phyloP scores from a whole-genome alignment of 495 filamentous ascomycete species.

The Trichoderma erinaceum region DNA sequence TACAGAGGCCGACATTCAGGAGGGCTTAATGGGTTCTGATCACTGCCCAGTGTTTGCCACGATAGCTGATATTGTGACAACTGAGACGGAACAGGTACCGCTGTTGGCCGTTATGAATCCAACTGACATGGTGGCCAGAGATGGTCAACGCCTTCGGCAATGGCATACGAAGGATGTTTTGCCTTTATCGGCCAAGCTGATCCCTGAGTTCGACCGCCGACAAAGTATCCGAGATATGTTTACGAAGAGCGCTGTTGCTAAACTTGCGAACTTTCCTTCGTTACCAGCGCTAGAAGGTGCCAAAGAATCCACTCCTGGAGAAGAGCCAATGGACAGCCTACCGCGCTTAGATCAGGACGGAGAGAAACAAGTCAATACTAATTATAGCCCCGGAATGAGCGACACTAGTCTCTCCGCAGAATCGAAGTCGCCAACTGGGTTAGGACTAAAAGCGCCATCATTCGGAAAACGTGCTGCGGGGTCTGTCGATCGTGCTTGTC shows the following conservation, averaged over 20 bases:
- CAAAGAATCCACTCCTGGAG: not conserved
- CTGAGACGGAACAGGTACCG: conserved; percentile 44
- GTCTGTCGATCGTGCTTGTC: not conserved
- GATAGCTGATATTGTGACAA: conserved; percentile 47
- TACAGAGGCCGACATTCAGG: conserved; percentile 83
- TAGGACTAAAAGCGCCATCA: not conserved
- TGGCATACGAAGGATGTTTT: conserved; percentile 60
- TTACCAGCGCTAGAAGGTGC: not conserved
- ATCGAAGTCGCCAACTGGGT: not conserved
- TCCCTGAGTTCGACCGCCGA: conserved; percentile 81
- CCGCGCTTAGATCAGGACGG: not conserved
- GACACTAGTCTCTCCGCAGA: not conserved
- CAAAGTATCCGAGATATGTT: conserved; percentile 94
- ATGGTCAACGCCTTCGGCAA: conserved; percentile 61
- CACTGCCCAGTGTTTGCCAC: conserved; percentile 89
- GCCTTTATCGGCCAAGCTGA: conserved; percentile 71
- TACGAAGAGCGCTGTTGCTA: conserved; percentile 39
- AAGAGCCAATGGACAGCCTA: not conserved
- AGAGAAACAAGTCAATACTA: not conserved
- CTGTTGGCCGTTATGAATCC: conserved; percentile 79
- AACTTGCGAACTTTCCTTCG: conserved; percentile 14
- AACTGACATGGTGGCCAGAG: conserved; percentile 56
- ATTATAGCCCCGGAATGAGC: not conserved
- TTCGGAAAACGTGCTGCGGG: not conserved
- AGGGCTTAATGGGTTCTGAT: conserved; percentile 91